These are phyloP conservation scores for Xylaria telfairii DNA, from an alignment of 495 filamentous ascomycete species.

Conservation along the genomic window DNA sequence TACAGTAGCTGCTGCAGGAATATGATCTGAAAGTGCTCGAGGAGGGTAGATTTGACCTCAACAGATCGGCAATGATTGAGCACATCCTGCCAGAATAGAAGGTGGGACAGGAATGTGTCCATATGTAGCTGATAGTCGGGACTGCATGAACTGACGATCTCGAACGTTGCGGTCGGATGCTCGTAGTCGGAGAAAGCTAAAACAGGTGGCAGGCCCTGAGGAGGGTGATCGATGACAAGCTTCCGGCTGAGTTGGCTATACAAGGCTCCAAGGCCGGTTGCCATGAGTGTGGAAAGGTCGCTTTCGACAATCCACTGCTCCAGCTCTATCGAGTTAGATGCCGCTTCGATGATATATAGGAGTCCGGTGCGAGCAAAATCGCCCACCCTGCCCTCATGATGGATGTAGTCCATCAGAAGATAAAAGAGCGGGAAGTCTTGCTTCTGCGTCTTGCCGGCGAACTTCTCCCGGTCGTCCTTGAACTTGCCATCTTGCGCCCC, in stretches of 20 bases:
- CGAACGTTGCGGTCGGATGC: slow-evolving; percentile 63
- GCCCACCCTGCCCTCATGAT: slow-evolving; percentile 88
- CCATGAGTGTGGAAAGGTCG: slow-evolving; percentile 96
- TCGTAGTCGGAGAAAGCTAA: slow-evolving; percentile 85
- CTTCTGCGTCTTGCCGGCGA: slow-evolving; percentile 84
- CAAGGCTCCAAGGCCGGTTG: slow-evolving; percentile 89
- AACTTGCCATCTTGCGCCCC: slow-evolving; percentile 51
- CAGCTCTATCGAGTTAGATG: slow-evolving; percentile 77
- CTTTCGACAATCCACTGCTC: slow-evolving; percentile 98
- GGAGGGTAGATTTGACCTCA: slow-evolving; percentile 87
- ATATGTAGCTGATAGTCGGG: slow-evolving; percentile 77
- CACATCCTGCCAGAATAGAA: slow-evolving; percentile 98
- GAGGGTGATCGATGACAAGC: slow-evolving; percentile 65
- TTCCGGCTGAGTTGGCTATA: slow-evolving; percentile 94
- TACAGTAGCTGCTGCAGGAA: slow-evolving; percentile 95
- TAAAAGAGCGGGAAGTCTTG: slow-evolving; percentile 97
- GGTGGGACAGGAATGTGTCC: slow-evolving; percentile 91
- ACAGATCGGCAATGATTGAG: slow-evolving; percentile 90
- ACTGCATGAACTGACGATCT: slow-evolving; percentile 73
- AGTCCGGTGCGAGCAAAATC: slow-evolving; percentile 97
- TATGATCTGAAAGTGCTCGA: slow-evolving; percentile 97
- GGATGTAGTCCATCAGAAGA: slow-evolving; percentile 91
- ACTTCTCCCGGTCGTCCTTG: slow-evolving; percentile 63
- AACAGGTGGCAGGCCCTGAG: slow-evolving; percentile 75
- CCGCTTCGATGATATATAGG: slow-evolving; percentile 93